phyloP scores from a whole-genome alignment of 1,139 yeast species.

The Taphrina pruni region DNA sequence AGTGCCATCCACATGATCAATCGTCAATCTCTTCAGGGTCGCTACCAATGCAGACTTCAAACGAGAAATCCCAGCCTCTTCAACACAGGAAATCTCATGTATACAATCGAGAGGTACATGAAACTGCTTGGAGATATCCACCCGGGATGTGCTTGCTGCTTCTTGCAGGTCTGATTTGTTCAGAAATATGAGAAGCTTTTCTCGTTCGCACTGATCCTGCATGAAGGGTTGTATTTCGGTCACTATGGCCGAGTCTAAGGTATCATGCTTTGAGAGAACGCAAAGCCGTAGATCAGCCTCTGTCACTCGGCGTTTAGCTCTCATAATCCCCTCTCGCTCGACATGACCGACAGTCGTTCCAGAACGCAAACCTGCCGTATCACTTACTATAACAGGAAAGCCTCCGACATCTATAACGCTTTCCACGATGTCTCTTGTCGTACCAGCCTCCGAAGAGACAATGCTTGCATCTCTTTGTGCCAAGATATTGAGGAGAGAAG shows the following conservation, averaged over 20 bases:
- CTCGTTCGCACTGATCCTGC: background rate
- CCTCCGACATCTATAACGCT: slow-evolving; percentile 83
- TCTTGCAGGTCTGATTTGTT: slow-evolving; percentile 48
- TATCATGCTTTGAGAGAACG: slow-evolving; percentile 57
- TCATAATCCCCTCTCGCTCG: slow-evolving; percentile 80
- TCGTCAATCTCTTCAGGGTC: slow-evolving; percentile 26
- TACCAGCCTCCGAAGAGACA: slow-evolving; percentile 90
- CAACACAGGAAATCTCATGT: slow-evolving; percentile 16
- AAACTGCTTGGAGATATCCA: background rate
- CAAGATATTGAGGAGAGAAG: slow-evolving; percentile 74
- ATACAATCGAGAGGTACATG: background rate
- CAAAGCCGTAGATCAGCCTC: slow-evolving; percentile 68
- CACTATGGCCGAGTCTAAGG: slow-evolving; percentile 50
- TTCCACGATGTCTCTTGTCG: slow-evolving; percentile 88
- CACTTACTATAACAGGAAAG: slow-evolving; percentile 80
- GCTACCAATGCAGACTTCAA: slow-evolving; percentile 42
- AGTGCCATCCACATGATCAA: slow-evolving; percentile 49
- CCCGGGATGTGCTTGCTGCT: slow-evolving; percentile 46
- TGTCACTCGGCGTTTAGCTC: slow-evolving; percentile 68
- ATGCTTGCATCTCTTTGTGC: slow-evolving; percentile 86
- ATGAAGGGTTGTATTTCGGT: slow-evolving; percentile 1
- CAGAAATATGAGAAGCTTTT: slow-evolving; percentile 10
- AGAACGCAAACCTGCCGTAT: slow-evolving; percentile 86
- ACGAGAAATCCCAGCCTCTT: background rate
- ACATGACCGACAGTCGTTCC: slow-evolving; percentile 57